phyloP scores from a whole-genome alignment of 345 rosid species.

The Populus simonii region DNA sequence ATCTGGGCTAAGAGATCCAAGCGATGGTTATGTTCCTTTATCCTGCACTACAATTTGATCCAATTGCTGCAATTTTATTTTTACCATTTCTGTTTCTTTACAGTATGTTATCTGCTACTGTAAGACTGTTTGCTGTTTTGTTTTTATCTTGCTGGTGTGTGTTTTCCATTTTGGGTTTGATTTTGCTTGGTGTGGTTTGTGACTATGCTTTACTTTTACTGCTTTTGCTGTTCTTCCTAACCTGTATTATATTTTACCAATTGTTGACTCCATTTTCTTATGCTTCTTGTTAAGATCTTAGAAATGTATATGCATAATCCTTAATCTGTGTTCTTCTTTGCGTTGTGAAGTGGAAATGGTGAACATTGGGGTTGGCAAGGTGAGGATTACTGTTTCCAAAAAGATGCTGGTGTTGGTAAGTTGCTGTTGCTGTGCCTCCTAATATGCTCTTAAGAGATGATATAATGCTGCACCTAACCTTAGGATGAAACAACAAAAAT shows the following conservation, averaged over 20 bases:
- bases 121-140: neutral
- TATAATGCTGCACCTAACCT: neutral
- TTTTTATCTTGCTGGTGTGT: neutral
- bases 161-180: neutral
- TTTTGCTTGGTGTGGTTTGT: neutral
- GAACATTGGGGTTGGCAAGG: conserved; percentile 43
- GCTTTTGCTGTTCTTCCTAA: neutral
- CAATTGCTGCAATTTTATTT: conserved; percentile 4
- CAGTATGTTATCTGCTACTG: neutral
- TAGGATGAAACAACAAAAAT: neutral
- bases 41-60: conserved; percentile 2
- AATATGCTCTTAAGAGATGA: neutral
- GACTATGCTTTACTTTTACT: neutral
- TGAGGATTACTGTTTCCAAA: conserved; percentile 29
- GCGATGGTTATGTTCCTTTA: neutral
- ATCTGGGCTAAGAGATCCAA: conserved; percentile 9
- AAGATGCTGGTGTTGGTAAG: conserved; percentile 41
- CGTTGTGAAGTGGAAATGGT: conserved; percentile 23
- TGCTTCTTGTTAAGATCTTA: neutral
- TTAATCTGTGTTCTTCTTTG: conserved; percentile 1
- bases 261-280: neutral
- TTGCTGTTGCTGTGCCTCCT: neutral
- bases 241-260: neutral
- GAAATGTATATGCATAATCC: neutral
- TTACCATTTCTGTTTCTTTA: neutral